Evolutionary conservation across 345 rosid species (phyloP).

Genomic region (Sisymbrium irio): DNA sequence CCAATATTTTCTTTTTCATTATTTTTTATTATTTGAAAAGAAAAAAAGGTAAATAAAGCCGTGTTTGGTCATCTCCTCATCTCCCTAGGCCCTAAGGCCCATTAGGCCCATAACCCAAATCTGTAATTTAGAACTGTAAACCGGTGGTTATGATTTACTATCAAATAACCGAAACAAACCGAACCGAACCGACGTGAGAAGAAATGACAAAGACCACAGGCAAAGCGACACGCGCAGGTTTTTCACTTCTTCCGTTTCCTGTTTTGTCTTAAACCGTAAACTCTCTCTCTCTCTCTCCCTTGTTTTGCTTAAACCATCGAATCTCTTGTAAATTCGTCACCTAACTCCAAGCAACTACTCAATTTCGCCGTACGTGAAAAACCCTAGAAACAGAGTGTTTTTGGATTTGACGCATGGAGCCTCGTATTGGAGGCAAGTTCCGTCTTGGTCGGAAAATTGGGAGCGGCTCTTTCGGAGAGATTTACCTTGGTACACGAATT

Average conservation of each 20-base stretch:
- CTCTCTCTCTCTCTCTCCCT: neutral
- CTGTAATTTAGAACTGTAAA: neutral
- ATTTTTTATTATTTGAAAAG: neutral
- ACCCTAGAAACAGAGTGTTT: neutral
- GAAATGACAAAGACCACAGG: slow-evolving; percentile 10
- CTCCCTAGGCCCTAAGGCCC: no score
- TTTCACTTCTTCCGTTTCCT: slow-evolving; percentile 2
- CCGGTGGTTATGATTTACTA: no score
- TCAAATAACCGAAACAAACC: neutral
- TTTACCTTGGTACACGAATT: slow-evolving; percentile 61
- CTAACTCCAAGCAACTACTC: neutral
- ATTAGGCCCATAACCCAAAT: neutral
- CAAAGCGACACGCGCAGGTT: slow-evolving; percentile 30
- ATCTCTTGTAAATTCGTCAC: slow-evolving; percentile 20
- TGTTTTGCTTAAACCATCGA: neutral
- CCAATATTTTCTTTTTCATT: neutral
- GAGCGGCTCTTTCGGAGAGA: slow-evolving; percentile 97
- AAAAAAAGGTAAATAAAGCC: neutral
- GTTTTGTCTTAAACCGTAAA: neutral
- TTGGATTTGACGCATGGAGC: slow-evolving; percentile 49
- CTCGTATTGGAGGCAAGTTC: slow-evolving; percentile 81
- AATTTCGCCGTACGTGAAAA: neutral
- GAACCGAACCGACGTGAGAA: neutral
- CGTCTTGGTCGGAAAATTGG: slow-evolving; percentile 98
- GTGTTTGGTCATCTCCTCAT: neutral